Evolutionary conservation across 2,329 filamentous ascomycete species (phyloP), one percentile per base, ranked within the genome.

Genomic region (Neofusicoccum parvum): DNA sequence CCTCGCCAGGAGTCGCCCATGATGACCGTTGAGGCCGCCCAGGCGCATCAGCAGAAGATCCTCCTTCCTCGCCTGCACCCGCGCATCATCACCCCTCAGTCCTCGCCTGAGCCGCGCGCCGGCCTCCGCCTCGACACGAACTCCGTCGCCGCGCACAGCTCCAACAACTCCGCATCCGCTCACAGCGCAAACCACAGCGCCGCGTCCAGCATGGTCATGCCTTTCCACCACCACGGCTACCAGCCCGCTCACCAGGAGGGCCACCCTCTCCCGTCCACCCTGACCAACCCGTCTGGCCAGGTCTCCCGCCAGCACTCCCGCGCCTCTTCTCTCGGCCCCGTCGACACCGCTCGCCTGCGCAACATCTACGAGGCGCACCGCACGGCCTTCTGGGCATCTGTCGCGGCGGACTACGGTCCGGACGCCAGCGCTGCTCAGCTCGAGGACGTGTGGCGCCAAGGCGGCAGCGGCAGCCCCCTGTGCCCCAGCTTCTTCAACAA

Each of bases 331-430:
- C 17, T 46, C n/a, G 49, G 62, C 23, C 62, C 62, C 37, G 85
- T 91, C 20, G 88, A 91, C 73, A 90, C 87, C 74, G 80, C 84
- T 34, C 88, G 90, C 54, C 87, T 94, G 27, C 85, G 87, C 54
- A 82, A 85, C 67, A 86, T 93, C 70, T 94, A 94, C 77, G 85
- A 88, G 62, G 81, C 85, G 7, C 90, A 92, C 77, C 87, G 90
- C 49, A 82, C 84, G 59, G 85, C 86, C 9, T 94, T 94, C 80
- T 94, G 91, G 91, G 82, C 85, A 39, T 83, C 86, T 54, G 85
- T 94, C 41, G 90, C 90, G 36, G 81, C 86, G 32, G 90, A 92
- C 71, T 94, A 94, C 72, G 90, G 90, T 62, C 76, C 80, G 14
- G 85, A 87, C 39, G 83, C 83, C 1, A 88, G 86, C 56, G 86